Evolutionary conservation across 1,284 basidiomycete genomes (phyloP).

Genomic region (Malassezia yamatoensis): DNA sequence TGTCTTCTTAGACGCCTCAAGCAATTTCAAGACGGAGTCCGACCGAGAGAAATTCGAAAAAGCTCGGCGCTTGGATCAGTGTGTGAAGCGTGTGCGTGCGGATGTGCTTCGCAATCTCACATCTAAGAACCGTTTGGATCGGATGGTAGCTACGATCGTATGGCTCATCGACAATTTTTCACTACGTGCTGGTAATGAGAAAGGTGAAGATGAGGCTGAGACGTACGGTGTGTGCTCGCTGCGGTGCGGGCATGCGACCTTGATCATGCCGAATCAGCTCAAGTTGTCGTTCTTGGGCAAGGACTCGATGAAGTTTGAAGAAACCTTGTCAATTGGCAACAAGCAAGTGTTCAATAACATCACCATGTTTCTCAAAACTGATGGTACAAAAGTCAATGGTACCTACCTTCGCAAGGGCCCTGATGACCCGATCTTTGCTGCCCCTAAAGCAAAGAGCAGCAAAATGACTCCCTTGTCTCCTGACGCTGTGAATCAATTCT

Average conservation of each 20-base stretch:
- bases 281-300: slow-evolving; percentile 46
- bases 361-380: slow-evolving; percentile 39
- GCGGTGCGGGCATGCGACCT: slow-evolving; percentile 42
- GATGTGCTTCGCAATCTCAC: slow-evolving; percentile 39
- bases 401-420: slow-evolving; percentile 78
- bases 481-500: slow-evolving; percentile 42
- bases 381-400: slow-evolving; percentile 36
- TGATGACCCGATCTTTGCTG: slow-evolving; percentile 74
- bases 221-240: slow-evolving; percentile 47
- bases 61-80: slow-evolving; percentile 40
- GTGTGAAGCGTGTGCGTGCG: slow-evolving; percentile 35
- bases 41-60: slow-evolving; percentile 47
- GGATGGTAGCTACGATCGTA: slow-evolving; percentile 45
- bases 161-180: slow-evolving; percentile 48
- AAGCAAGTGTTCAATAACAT: slow-evolving; percentile 45
- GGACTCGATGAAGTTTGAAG: slow-evolving; percentile 47
- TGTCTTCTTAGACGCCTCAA: slow-evolving; percentile 44
- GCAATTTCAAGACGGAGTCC: slow-evolving; percentile 45
- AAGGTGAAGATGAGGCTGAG: slow-evolving; percentile 47
- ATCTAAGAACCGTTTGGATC: slow-evolving; percentile 38
- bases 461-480: slow-evolving; percentile 29
- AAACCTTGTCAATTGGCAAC: slow-evolving; percentile 37
- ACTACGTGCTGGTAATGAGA: slow-evolving; percentile 47
- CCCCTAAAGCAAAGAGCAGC: slow-evolving; percentile 24
- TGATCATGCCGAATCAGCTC: slow-evolving; percentile 34